phyloP scores from a whole-genome alignment of 371 early-diverging fungal species.

The Mucor sp. region DNA sequence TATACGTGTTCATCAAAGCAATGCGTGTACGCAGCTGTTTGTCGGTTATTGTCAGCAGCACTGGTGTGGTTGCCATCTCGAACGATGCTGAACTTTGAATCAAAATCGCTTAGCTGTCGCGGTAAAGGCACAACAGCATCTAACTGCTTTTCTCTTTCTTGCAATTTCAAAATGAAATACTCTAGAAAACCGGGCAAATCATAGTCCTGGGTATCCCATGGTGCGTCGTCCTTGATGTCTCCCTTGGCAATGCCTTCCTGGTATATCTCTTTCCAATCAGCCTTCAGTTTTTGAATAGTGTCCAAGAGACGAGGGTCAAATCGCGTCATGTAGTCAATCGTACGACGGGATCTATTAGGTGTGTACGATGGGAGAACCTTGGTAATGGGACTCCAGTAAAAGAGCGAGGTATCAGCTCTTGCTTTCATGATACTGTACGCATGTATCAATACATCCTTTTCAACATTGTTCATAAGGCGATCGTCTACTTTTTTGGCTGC shows the following conservation, averaged over 20 bases:
- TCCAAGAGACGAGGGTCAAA: background rate
- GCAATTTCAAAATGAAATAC: slow-evolving; percentile 16
- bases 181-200: slow-evolving; percentile 15
- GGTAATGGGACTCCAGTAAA: slow-evolving; percentile 20
- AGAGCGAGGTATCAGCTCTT: slow-evolving; percentile 5
- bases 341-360: slow-evolving; percentile 10
- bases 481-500: background rate
- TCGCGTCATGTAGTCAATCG: background rate
- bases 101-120: background rate
- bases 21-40: background rate
- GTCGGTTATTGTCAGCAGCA: background rate
- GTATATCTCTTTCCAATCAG: slow-evolving; percentile 14
- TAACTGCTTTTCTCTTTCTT: slow-evolving; percentile 2
- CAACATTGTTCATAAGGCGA: background rate
- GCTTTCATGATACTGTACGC: slow-evolving; percentile 22
- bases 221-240: slow-evolving; percentile 15
- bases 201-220: slow-evolving; percentile 18
- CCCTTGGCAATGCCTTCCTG: slow-evolving; percentile 8
- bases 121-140: background rate
- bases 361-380: slow-evolving; percentile 5
- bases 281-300: slow-evolving; percentile 1
- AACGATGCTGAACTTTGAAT: background rate
- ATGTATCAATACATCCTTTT: slow-evolving; percentile 18
- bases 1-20: background rate
- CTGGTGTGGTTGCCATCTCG: background rate